A percentile compares a stretch with the other conserved stretches of the same genome.
Conservation (phyloP, 331 rosid species). For the Stylosanthes scabra region DNA sequence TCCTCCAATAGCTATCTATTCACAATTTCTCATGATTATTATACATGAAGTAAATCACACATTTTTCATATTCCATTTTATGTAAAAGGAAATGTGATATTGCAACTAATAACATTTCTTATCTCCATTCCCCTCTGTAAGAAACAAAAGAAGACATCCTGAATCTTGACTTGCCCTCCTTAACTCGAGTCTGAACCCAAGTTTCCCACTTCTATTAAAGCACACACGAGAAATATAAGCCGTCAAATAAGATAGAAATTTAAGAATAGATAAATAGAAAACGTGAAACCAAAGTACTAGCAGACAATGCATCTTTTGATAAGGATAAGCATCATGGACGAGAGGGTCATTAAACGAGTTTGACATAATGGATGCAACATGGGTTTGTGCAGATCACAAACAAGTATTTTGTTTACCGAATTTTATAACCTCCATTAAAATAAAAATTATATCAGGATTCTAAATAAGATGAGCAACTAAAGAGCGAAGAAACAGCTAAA, state of each 20-base stretch:
- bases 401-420: background rate
- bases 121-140: slow-evolving; percentile 8
- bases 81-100: slow-evolving; percentile 3
- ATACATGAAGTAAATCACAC: slow-evolving; percentile 25
- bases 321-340: slow-evolving; percentile 4
- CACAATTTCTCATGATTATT: background rate
- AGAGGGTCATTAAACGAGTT: background rate
- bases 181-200: background rate
- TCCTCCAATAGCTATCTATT: slow-evolving; percentile 9
- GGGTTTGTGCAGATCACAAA: slow-evolving; percentile 5
- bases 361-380: slow-evolving; percentile 24
- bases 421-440: background rate
- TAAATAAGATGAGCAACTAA: too few relatives aligned
- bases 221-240: slow-evolving; percentile 23
- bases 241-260: slow-evolving; percentile 1
- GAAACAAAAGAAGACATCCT: background rate
- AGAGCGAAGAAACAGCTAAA: too few relatives aligned
- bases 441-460: too few relatives aligned
- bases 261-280: background rate
- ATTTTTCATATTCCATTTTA: background rate
- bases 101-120: slow-evolving; percentile 8
- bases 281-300: background rate
- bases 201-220: slow-evolving; percentile 17
- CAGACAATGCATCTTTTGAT: slow-evolving; percentile 1
- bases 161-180: background rate